Evolutionary conservation across 176 grass and related monocot species (phyloP).

Genomic region (Zizania latifolia): DNA sequence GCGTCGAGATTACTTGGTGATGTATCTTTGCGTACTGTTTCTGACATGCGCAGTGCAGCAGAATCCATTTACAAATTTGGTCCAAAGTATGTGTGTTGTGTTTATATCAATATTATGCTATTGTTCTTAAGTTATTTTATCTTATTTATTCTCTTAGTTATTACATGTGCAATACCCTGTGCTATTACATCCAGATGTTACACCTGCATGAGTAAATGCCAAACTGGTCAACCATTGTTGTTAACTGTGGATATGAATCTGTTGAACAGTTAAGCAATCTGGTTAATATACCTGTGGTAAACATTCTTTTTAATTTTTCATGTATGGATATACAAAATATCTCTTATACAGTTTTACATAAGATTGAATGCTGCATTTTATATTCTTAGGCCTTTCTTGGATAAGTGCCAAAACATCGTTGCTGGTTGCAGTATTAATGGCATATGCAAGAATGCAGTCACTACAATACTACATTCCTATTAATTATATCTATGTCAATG

Average conservation of each 20-base stretch:
- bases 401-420: neutral
- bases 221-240: neutral
- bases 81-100: conserved; percentile 52
- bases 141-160: neutral
- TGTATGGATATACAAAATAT: neutral
- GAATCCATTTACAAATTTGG: conserved; percentile 89
- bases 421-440: neutral
- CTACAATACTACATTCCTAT: neutral
- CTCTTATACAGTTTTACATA: neutral
- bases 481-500: neutral
- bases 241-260: neutral
- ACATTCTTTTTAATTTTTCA: neutral
- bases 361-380: neutral
- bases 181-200: neutral
- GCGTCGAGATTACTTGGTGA: conserved; percentile 73
- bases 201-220: neutral
- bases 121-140: neutral
- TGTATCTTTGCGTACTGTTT: conserved; percentile 48
- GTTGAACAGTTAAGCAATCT: conserved; percentile 5
- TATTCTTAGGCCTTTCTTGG: conserved; percentile 2
- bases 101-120: neutral
- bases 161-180: neutral
- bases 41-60: conserved; percentile 78
- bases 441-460: neutral
- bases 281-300: neutral